Base-by-base conservation (phyloP, 1,139 yeast genomes). In the Sugiyamaella castrensis region DNA sequence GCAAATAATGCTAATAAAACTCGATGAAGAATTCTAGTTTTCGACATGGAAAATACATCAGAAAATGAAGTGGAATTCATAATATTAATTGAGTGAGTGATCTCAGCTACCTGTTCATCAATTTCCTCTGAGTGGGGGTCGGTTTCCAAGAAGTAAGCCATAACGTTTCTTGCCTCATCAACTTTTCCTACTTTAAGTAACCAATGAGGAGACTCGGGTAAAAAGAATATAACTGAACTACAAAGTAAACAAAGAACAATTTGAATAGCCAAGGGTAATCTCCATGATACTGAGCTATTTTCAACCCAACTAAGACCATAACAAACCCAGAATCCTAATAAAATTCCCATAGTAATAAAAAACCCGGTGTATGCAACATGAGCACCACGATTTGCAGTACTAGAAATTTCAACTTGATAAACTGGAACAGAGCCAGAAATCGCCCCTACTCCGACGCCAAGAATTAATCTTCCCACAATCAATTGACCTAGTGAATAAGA, bases 401-500 rank as follows among this genome's bases (percentile, higher is more conserved):
- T 75, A 16, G 91, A 80, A 74, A 83, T 77, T 68, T 81, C 87
- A 4, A 82, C 73, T 52, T 79, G 74, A 63, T 80, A 79, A 36
- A 80, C 73, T 55, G 83, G 82, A 46, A 79, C 80, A 33, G 91
- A 83, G 29, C 91, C 84, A 19, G 92, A 85, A 62, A 81, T 82
- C 65, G 83, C 65, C 56, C 95, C 95, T 57, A 83, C 82, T 58
- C 95, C 95, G 37, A 82, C 54, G 55, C 95, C 95, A n/a, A 88
- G 79, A 38, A 84, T 70, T 51, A 84, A 80, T 69, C 95, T 77
- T 13, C 91, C 95, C 50, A 83, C 71, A 40, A 84, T 80, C 48
- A 86, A 80, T 26, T 84, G 92, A 31, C 84, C 86, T 51, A 82
- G 69, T 46, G 69, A 68, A 62, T 75, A 76, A n/a, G 91, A 74